Base-by-base conservation (phyloP, 306 rosid genomes). In the Canavalia gladiata region DNA sequence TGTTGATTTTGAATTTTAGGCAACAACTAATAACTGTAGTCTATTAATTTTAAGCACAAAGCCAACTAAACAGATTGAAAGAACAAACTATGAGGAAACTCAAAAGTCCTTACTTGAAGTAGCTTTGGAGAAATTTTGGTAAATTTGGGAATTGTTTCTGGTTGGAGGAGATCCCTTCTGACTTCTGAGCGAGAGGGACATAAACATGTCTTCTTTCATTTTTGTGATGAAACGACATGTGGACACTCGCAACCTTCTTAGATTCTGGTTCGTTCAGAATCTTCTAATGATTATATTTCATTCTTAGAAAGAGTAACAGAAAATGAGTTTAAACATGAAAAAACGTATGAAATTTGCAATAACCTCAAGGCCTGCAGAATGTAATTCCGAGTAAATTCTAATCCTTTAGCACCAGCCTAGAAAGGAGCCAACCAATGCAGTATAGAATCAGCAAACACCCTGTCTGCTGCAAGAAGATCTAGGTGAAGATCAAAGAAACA, bases 101-200 rank as follows among this genome's bases (percentile, higher is more conserved):
- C 1, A 66, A 68, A 47, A 62, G 35, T 59, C 4, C 92, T 87
- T 77, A 90, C 94, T 64, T 52, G 91, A 62, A 65, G 84, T 81
- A 5, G 80, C 8, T 76, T 78, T 77, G 13, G 88, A 11, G 83
- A 83, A 74, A 75, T 77, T 82, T 78, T 85, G 81, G 71, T 81
- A 73, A 63, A 81, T 54, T 45, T 87, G 41, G 55, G 88, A 85
- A 31, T 87, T 88, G 74, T 81, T 89, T 81, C 63, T 86, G 7
- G 80, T 31, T 42, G 88, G 72, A 78, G 90, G 47, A 47, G 25
- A 18, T 18, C 25, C 25, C 25, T 18, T 18, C 25, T 18, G 82
- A 87, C 75, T 85, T 89, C 81, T 79, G 76, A 63, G 64, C 33
- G 51, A 75, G 12, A 9, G 91, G 84, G 8, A 77, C 68, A 51